Conservation (phyloP, 2,329 filamentous ascomycete genomes). For the Chrysosporium keratinophilum region DNA sequence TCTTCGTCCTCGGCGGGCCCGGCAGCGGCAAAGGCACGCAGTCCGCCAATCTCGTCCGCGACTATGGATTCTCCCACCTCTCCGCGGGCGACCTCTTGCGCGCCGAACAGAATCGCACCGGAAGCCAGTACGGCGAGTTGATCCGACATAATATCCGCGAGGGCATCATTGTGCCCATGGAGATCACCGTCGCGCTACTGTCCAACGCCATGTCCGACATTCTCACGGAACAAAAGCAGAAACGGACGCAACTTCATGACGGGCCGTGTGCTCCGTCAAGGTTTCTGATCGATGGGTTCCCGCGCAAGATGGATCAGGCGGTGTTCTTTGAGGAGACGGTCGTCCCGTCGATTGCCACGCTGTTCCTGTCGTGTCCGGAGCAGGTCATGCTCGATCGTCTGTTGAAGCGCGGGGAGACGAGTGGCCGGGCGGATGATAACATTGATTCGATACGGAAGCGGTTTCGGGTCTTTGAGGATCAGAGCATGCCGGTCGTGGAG, state of each 20-base stretch:
- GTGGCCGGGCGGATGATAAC: slow-evolving; percentile 85
- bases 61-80: slow-evolving; percentile 87
- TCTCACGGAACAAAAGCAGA: slow-evolving; percentile 42
- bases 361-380: slow-evolving; percentile 94
- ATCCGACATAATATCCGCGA: slow-evolving; percentile 92
- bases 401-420: slow-evolving; percentile 83
- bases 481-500: slow-evolving; percentile 93
- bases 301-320: slow-evolving; percentile 94
- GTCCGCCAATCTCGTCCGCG: slow-evolving; percentile 72
- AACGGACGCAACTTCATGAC: slow-evolving; percentile 8
- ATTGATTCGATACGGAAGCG: slow-evolving; percentile 91
- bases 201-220: slow-evolving; percentile 81
- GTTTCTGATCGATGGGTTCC: slow-evolving; percentile 77
- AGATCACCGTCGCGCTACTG: slow-evolving; percentile 85
- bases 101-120: slow-evolving; percentile 79
- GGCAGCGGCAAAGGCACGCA: slow-evolving; percentile 96
- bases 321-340: slow-evolving; percentile 85
- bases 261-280: slow-evolving; percentile 44
- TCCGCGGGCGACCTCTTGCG: slow-evolving; percentile 88
- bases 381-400: slow-evolving; percentile 74
- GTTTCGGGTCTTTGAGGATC: slow-evolving; percentile 87
- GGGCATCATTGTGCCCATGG: slow-evolving; percentile 95
- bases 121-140: slow-evolving; percentile 80
- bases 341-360: slow-evolving; percentile 68
- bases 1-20: slow-evolving; percentile 93